Percentiles rank a stretch among this genome's conserved stretches.
phyloP scores from a whole-genome alignment of 495 filamentous ascomycete species.

The Opeltia flavorubescens region DNA sequence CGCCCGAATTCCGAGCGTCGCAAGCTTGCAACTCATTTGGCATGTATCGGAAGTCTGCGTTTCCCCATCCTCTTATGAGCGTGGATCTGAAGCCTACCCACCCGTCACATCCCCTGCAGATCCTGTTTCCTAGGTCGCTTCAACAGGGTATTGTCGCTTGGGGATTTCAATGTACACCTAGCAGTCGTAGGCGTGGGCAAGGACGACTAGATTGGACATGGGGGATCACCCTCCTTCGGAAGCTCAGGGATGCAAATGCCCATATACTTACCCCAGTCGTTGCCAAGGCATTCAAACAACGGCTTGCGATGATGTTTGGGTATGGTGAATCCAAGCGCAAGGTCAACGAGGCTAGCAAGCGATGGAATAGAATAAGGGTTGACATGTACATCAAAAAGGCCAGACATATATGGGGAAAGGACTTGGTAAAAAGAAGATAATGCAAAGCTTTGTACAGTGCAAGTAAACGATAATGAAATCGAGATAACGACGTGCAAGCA shows the following conservation, averaged over 20 bases:
- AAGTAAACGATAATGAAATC: background rate
- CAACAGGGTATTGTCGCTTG: conserved; percentile 42
- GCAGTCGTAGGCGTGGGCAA: conserved; percentile 9
- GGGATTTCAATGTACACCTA: conserved; percentile 34
- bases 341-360: conserved; percentile 16
- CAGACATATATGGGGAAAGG: conserved; percentile 15
- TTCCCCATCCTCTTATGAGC: background rate
- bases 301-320: conserved; percentile 38
- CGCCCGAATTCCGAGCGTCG: background rate
- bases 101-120: conserved; percentile 19
- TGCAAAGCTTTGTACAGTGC: background rate
- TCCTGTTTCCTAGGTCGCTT: conserved; percentile 31
- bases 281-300: conserved; percentile 28
- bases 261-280: conserved; percentile 24
- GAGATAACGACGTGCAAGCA: no score
- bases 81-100: conserved; percentile 8
- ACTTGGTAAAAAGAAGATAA: conserved; percentile 6
- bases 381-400: conserved; percentile 14
- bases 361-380: conserved; percentile 6
- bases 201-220: conserved; percentile 26
- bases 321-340: conserved; percentile 16
- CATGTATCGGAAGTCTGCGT: no score
- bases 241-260: conserved; percentile 32
- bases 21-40: background rate
- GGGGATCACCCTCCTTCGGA: conserved; percentile 36